A percentile compares a stretch with the other conserved stretches of the same genome.
phyloP scores from a whole-genome alignment of 345 rosid species.

The Aquilaria malaccensis region DNA sequence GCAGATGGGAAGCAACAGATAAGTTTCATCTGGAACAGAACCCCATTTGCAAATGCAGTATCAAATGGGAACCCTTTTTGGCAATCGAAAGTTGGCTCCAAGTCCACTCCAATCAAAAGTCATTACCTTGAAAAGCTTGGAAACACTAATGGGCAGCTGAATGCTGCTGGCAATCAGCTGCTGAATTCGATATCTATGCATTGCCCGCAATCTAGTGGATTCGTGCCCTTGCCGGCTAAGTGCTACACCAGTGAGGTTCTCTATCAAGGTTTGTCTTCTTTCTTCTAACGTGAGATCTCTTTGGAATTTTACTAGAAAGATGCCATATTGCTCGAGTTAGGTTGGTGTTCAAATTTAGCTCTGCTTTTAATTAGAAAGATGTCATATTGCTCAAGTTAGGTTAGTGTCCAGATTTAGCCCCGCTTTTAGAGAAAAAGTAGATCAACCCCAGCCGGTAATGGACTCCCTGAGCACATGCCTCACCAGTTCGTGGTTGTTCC shows the following conservation, averaged over 20 bases:
- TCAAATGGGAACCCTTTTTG: slow-evolving; percentile 31
- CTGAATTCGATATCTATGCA: slow-evolving; percentile 21
- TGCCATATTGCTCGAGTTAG: no score
- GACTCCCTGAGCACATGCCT: no score
- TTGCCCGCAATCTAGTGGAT: slow-evolving; percentile 33
- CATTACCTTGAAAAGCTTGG: slow-evolving; percentile 35
- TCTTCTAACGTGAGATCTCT: background rate
- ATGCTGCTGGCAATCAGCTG: slow-evolving; percentile 25
- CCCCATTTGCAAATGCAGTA: slow-evolving; percentile 36
- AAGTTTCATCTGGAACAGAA: slow-evolving; percentile 44
- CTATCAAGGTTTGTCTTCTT: slow-evolving; percentile 39
- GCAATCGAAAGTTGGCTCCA: slow-evolving; percentile 36
- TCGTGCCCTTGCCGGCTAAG: slow-evolving; percentile 32
- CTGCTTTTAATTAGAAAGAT: no score
- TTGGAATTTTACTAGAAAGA: no score
- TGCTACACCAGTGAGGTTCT: slow-evolving; percentile 28
- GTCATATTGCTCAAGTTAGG: no score
- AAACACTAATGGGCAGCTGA: slow-evolving; percentile 34
- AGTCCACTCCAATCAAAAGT: slow-evolving; percentile 44
- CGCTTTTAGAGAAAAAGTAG: no score
- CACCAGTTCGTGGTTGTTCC: no score
- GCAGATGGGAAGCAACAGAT: slow-evolving; percentile 68
- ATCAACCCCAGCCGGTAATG: no score
- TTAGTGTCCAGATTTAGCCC: no score
- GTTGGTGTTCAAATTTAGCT: no score